Evolutionary conservation across 1,139 yeast genomes (phyloP), one percentile per base, ranked within the genome.

Genomic region (Taphrina betulina): DNA sequence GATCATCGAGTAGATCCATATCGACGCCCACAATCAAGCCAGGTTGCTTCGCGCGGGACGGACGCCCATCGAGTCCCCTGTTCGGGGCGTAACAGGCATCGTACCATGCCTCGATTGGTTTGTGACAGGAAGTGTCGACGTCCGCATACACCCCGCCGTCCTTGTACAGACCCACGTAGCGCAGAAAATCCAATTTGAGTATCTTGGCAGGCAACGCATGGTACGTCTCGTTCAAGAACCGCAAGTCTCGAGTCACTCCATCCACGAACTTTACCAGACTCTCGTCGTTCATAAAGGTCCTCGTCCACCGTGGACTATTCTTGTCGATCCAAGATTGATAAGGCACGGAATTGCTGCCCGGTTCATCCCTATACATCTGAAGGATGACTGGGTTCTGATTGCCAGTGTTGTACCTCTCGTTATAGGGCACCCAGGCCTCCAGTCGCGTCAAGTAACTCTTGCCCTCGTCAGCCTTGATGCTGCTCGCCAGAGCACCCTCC

Each of bases 101-200:
- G 41, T 38, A 42, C 54, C 54, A 50, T 17, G 26, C 33, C 28
- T 50, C 54, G 24, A 50, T 42, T 17, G 34, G 35, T 7, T 33
- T 17, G 34, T 50, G 40, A 23, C 54, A 50, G 26, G 26, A 65
- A 0, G 98, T 92, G 68, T 92, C 97, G 52, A 90, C 84, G 67
- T 90, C 97, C 0, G 95, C 78, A 67, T 90, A 90, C 2, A 88
- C 84, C 1, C 98, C 98, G 28, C 98, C 98, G 59, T 90, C 77
- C n/a, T 96, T 96, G 65, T 77, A 83, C 36, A 90, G 71, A 53
- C 90, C 82, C 65, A 92, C 74, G 69, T 90, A 92, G 59, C 96
- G 74, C 75, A 92, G 86, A 66, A 90, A 90, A 70, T 90, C 97
- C 8, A 95, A 95, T 67, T 85, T 83, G 60, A 90, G 72, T 55